Percentiles rank a stretch among this genome's conserved stretches.
These are phyloP conservation scores for Pyrenochaeta sp. DNA, from an alignment of 2,329 filamentous ascomycete species.

Conservation along the genomic window DNA sequence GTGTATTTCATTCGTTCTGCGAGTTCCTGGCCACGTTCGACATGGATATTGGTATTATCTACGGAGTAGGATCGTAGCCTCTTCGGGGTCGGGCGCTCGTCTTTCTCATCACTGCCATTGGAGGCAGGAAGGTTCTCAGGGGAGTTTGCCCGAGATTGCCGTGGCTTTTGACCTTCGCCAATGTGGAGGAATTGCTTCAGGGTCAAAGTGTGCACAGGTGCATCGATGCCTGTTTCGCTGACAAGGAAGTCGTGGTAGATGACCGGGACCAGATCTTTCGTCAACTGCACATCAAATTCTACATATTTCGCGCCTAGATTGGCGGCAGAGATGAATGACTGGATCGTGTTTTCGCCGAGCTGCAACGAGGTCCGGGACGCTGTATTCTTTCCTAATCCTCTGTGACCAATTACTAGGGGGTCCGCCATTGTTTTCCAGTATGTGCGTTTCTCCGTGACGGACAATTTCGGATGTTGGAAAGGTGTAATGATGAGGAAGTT, in stretches of 20 bases:
- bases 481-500: slow-evolving; percentile 96
- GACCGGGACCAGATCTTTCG: slow-evolving; percentile 97
- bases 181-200: slow-evolving; percentile 95
- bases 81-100: slow-evolving; percentile 31
- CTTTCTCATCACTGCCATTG: slow-evolving; percentile 22
- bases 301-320: slow-evolving; percentile 83
- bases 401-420: slow-evolving; percentile 80
- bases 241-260: slow-evolving; percentile 99
- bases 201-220: slow-evolving; percentile 92
- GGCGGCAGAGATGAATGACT: slow-evolving; percentile 93
- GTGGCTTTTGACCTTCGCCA: slow-evolving; percentile 64
- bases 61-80: slow-evolving; percentile 66
- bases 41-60: slow-evolving; percentile 56
- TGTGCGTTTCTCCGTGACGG: slow-evolving; percentile 85
- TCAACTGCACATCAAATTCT: slow-evolving; percentile 89
- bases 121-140: slow-evolving; percentile 39
- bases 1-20: slow-evolving; percentile 97
- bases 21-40: slow-evolving; percentile 57
- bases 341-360: slow-evolving; percentile 93
- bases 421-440: slow-evolving; percentile 95
- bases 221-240: slow-evolving; percentile 96
- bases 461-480: slow-evolving; percentile 93
- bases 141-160: slow-evolving; percentile 57
- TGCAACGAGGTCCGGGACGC: slow-evolving; percentile 85
- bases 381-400: slow-evolving; percentile 86